These are phyloP conservation scores for Fragaria vesca DNA, from an alignment of 306 rosid species.

Conservation along the genomic window DNA sequence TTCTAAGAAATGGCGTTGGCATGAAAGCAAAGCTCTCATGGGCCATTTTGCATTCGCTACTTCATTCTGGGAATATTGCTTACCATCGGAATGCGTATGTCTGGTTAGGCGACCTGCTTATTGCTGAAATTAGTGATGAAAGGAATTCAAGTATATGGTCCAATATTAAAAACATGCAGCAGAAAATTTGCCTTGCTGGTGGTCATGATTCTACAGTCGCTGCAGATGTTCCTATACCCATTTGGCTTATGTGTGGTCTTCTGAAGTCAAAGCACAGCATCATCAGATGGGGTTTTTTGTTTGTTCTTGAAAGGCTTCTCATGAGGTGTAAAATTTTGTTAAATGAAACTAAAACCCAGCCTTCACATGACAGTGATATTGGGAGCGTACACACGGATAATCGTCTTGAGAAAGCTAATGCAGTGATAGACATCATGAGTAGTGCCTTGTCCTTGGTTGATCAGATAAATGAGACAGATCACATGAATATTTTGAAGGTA, in stretches of 20 bases:
- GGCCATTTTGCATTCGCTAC: constrained; percentile 91
- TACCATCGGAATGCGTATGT: constrained; percentile 83
- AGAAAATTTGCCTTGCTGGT: constrained; percentile 66
- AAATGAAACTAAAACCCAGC: constrained; percentile 76
- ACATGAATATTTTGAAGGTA: constrained; percentile 92
- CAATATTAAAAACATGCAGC: constrained; percentile 70
- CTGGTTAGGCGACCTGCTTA: constrained; percentile 96
- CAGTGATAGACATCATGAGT: constrained; percentile 93
- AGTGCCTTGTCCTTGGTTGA: constrained; percentile 74
- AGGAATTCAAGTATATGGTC: constrained; percentile 64
- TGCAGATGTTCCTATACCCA: constrained; percentile 71
- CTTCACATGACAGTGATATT: constrained; percentile 41
- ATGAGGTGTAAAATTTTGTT: constrained; percentile 93
- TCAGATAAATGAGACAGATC: constrained; percentile 89
- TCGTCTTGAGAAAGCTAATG: constrained; percentile 91
- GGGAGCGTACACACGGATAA: constrained; percentile 48
- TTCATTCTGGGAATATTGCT: constrained; percentile 84
- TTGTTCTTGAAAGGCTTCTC: constrained; percentile 91
- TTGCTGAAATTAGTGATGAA: constrained; percentile 80
- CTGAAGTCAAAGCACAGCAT: constrained; percentile 70
- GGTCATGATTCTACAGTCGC: constrained; percentile 60
- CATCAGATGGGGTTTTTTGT: constrained; percentile 95
- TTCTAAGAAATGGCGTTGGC: constrained; percentile 60
- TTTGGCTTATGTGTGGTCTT: constrained; percentile 89
- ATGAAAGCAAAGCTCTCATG: constrained; percentile 71